Conservation (phyloP, 164 flowering plant species). For the Vitis riparia region DNA sequence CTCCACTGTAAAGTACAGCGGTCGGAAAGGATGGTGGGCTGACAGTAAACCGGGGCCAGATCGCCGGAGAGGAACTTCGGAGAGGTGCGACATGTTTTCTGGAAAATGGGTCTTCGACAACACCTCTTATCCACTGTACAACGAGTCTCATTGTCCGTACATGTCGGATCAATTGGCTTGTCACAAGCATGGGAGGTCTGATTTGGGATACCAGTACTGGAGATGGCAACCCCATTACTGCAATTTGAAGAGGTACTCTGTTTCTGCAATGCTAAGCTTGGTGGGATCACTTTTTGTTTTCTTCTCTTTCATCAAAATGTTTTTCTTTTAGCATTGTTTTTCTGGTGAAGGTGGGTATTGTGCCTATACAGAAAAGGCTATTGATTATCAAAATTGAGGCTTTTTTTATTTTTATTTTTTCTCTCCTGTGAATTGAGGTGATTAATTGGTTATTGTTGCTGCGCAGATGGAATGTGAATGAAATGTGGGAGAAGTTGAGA, state of each 20-base stretch:
- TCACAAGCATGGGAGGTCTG: slow-evolving; percentile 79
- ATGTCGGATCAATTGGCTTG: slow-evolving; percentile 98
- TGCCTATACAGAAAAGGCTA: no score
- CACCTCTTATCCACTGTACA: slow-evolving; percentile 64
- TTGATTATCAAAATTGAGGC: neutral
- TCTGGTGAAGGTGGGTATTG: no score
- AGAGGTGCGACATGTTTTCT: slow-evolving; percentile 69
- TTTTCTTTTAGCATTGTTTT: neutral
- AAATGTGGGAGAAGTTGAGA: slow-evolving; percentile 93
- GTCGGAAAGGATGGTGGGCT: slow-evolving; percentile 32
- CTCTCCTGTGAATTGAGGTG: neutral
- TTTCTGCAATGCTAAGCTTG: neutral
- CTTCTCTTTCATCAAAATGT: neutral
- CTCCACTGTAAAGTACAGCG: slow-evolving; percentile 48
- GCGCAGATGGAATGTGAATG: slow-evolving; percentile 72
- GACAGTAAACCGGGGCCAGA: slow-evolving; percentile 6
- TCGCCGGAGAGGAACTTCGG: slow-evolving; percentile 21
- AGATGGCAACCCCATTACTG: slow-evolving; percentile 95
- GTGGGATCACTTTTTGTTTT: neutral
- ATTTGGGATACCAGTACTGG: slow-evolving; percentile 81
- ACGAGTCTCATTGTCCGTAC: slow-evolving; percentile 81
- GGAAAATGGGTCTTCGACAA: slow-evolving; percentile 92
- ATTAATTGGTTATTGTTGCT: neutral
- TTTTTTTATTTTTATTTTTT: neutral
- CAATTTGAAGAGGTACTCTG: slow-evolving; percentile 69